Base-by-base conservation (phyloP, 1,139 yeast genomes). In the Saccharomyces hybrid region DNA sequence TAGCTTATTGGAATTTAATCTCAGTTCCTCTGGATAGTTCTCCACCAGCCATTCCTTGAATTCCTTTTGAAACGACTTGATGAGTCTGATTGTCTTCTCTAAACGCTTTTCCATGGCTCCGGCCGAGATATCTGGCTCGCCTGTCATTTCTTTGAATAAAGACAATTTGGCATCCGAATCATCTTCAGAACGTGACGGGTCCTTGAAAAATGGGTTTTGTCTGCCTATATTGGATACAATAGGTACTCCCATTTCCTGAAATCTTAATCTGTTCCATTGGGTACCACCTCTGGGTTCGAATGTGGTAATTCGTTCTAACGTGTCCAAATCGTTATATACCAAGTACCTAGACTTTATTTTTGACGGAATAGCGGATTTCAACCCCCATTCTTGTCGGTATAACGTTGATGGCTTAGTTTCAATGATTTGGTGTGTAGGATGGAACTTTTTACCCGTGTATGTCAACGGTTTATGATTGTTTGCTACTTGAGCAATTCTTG, bases 331-430 rank as follows among this genome's bases (percentile, higher is more conserved):
- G 52, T 78, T 75, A 50, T 78, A 73, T 11, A 79, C 75, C 54
- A 83, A 67, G 61, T 76, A 77, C 53, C 78, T 73, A 1, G 82
- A 70, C 57, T 74, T 73, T 50, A 77, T 68, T 56, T 77, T 77
- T 13, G 72, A 67, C 3, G 88, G 88, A 41, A 84, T 70, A 51
- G 82, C 74, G 58, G 79, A 71, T 64, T 84, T 84, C 55, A 84
- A 68, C 60, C 89, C 89, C 80, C 82, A 84, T 69, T 84, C 84
- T 57, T 80, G 78, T 61, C 84, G 76, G 53, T 76, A 69, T 20
- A 20, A 20, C 20, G 85, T 75, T 2, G 84, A 75, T 11, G 82
- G 76, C 47, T 83, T 78, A 1, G 87, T 77, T 60, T 78, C 81
- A 25, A 84, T 73, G 25, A 81, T 75, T 67, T 84, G 88, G 60